Evolutionary conservation across 768 basidiomycete genomes (phyloP).

Genomic region (Pleurotus salmoneostramineus): DNA sequence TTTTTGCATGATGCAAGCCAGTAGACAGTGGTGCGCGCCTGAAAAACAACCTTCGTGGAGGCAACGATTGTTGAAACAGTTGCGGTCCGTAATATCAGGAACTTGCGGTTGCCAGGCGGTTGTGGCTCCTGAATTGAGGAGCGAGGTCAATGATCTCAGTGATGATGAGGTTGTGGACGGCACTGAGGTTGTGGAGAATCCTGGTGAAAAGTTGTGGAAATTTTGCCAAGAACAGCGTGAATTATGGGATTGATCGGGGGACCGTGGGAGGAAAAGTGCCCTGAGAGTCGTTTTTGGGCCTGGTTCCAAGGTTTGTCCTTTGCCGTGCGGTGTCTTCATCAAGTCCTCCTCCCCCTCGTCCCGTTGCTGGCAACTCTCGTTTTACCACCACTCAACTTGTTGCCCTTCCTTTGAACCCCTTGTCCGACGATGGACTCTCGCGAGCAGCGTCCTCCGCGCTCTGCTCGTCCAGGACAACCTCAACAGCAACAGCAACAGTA

Average conservation of each 20-base stretch:
- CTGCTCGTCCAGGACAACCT: conserved; percentile 38
- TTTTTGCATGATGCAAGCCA: too few relatives aligned
- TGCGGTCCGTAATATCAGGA: background rate
- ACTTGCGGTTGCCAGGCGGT: background rate
- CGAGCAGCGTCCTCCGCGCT: conserved; percentile 52
- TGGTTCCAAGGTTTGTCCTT: conserved; percentile 1
- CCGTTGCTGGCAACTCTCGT: conserved; percentile 9
- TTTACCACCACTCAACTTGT: conserved; percentile 1
- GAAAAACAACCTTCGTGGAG: too few relatives aligned
- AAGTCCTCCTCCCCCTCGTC: conserved; percentile 10
- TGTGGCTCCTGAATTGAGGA: background rate
- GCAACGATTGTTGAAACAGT: too few relatives aligned
- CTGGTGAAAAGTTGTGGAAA: background rate
- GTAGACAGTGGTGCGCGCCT: too few relatives aligned
- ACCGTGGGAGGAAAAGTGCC: background rate
- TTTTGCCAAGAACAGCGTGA: background rate
- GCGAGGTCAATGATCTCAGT: background rate
- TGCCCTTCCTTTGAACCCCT: background rate
- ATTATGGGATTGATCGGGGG: background rate
- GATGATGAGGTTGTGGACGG: background rate
- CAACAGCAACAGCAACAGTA: conserved; percentile 28
- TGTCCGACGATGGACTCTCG: conserved; percentile 32
- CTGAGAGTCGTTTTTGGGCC: background rate
- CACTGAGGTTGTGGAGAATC: background rate
- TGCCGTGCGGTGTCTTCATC: conserved; percentile 6